Base-by-base conservation (phyloP, 176 grass and related monocot species). In the Oryza coarctata region DNA sequence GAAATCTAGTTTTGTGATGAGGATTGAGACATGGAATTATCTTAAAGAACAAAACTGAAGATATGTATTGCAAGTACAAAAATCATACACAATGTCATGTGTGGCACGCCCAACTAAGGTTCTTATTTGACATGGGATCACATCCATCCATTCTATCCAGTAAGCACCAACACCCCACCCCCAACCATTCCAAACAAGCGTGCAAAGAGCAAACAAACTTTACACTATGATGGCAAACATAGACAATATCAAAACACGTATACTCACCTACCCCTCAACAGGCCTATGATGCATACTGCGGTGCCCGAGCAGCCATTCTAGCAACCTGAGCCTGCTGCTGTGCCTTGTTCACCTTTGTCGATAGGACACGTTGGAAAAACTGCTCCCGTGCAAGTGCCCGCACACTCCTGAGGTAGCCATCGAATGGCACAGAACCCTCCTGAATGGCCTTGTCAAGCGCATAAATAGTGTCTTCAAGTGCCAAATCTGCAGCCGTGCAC, bases 371-470 rank as follows among this genome's bases (percentile, higher is more conserved):
- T 27, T 94, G 89, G 71, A 90, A 97, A 40, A 94, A 97, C 83
- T 97, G 94, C 17, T 97, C 94, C 63, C 94, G 80, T 1, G 85
- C 78, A 12, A 94, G 74, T 3, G 79, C 76, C 0, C 94, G 92
- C 39, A 90, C 87, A 18, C 79, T 90, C 85, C 89, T 92, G 71
- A 97, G 77, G 72, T 97, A 97, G 41, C 74, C 83, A 4, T 97
- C 94, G 32, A 92, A 92, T 1, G 87, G 87, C 45, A 97, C 78
- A 0, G 87, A 70, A 3, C 94, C 94, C 68, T 97, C 94, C 70
- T 97, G 94, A 47, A 87, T 80, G 0, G 94, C 94, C 80, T 92
- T 97, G 83, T 97, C 94, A 1, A 97, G 89, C 0, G 91, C 84
- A 10, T 97, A 92, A 61, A 97, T 88, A 26, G 91, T 85, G 44